Conservation (phyloP, 306 rosid species). For the Echinosophora koreensis region DNA sequence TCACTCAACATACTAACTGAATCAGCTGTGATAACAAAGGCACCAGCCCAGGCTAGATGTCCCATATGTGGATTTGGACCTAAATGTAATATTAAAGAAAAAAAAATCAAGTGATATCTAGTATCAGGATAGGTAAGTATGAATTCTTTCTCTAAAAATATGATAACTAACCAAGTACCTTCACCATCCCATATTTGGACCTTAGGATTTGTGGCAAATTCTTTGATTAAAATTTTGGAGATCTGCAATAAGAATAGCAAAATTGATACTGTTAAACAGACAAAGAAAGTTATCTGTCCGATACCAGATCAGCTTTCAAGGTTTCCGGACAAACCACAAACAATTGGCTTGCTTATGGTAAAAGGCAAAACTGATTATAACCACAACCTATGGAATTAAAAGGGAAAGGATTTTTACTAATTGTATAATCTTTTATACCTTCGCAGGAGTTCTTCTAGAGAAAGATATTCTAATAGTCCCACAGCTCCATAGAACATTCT, state of each 20-base stretch:
- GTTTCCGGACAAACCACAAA: conserved; percentile 31
- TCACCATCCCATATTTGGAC: conserved; percentile 88
- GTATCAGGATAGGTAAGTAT: neutral
- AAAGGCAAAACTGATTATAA: conserved; percentile 34
- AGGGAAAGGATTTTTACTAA: conserved; percentile 14
- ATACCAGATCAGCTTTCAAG: conserved; percentile 22
- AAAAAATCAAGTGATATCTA: conserved; percentile 3
- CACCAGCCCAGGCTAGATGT: conserved; percentile 89
- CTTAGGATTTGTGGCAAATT: conserved; percentile 73
- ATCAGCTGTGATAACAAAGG: conserved; percentile 92
- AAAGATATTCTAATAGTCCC: conserved; percentile 84
- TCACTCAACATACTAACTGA: conserved; percentile 97
- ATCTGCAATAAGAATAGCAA: conserved; percentile 59
- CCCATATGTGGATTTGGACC: conserved; percentile 88
- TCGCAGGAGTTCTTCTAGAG: conserved; percentile 88
- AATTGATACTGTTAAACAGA: conserved; percentile 7
- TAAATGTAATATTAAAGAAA: conserved; percentile 36
- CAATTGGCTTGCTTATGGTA: conserved; percentile 35
- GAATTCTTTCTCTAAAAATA: conserved; percentile 35
- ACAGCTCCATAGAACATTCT: conserved; percentile 87
- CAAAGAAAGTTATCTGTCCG: neutral
- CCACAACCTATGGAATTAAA: conserved; percentile 24
- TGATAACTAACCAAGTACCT: conserved; percentile 61
- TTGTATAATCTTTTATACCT: conserved; percentile 56
- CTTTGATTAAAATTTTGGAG: conserved; percentile 63